phyloP scores from a whole-genome alignment of 2,329 filamentous ascomycete genomes.

The Colletotrichum chrysophilum region DNA sequence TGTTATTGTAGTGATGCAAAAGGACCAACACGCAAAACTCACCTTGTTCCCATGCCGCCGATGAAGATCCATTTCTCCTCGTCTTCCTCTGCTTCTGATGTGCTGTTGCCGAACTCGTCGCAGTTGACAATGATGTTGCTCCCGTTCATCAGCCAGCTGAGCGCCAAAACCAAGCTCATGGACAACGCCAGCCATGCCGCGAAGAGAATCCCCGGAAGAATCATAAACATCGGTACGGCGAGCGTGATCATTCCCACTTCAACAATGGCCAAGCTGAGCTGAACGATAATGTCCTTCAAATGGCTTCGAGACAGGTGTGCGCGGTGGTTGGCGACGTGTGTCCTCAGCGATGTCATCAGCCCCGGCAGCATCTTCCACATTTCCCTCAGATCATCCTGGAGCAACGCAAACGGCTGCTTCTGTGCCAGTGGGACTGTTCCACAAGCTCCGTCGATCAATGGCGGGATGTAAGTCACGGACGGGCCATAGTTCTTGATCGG shows the following conservation, averaged over 20 bases:
- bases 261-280: constrained; percentile 27
- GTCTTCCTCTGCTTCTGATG: constrained; percentile 29
- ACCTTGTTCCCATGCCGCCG: constrained; percentile 38
- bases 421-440: constrained; percentile 35
- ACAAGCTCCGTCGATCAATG: constrained; percentile 38
- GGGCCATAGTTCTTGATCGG: constrained; percentile 20
- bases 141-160: constrained; percentile 34
- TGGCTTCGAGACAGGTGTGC: constrained; percentile 24
- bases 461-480: constrained; percentile 37
- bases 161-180: constrained; percentile 24
- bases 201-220: constrained; percentile 35
- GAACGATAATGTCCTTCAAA: constrained; percentile 27
- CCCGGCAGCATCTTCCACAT: constrained; percentile 24
- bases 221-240: constrained; percentile 29
- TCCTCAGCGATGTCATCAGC: constrained; percentile 25
- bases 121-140: constrained; percentile 24
- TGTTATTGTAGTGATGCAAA: background rate
- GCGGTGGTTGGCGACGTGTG: constrained; percentile 20
- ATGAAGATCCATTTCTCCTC: constrained; percentile 40
- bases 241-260: constrained; percentile 30
- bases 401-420: constrained; percentile 23
- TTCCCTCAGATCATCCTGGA: constrained; percentile 27
- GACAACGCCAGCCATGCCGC: constrained; percentile 28
- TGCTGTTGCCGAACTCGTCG: constrained; percentile 28
- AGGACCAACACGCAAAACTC: background rate